Conservation (phyloP, 2,329 filamentous ascomycete species). For the Pseudogymnoascus sp. region DNA sequence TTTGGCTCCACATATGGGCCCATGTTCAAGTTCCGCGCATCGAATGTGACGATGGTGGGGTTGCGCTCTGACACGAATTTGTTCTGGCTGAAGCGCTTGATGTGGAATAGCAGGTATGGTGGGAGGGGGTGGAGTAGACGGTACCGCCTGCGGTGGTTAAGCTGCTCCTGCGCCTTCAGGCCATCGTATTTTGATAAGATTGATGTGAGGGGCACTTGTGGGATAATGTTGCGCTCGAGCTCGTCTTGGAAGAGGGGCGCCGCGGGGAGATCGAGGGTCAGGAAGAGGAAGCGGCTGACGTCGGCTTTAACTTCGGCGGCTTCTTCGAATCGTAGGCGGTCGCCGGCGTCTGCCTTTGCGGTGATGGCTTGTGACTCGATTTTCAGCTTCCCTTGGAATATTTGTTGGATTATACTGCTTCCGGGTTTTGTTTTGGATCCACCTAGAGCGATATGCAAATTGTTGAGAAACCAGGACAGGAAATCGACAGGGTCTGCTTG, state of each 20-base stretch:
- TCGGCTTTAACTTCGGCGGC: constrained; percentile 72
- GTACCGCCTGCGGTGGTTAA: constrained; percentile 81
- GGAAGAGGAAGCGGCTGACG: constrained; percentile 72
- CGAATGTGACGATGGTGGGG: constrained; percentile 96
- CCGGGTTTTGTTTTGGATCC: constrained; percentile 80
- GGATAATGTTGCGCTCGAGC: constrained; percentile 90
- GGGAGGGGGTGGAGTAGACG: constrained; percentile 83
- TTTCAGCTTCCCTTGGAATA: constrained; percentile 87
- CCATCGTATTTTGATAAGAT: constrained; percentile 93
- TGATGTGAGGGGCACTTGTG: constrained; percentile 72
- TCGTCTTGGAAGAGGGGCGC: constrained; percentile 95
- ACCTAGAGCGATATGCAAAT: constrained; percentile 82
- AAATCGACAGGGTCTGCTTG: constrained; percentile 97
- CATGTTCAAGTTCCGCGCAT: constrained; percentile 76
- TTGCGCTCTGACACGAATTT: constrained; percentile 96
- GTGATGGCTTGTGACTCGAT: constrained; percentile 93
- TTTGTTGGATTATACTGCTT: constrained; percentile 78
- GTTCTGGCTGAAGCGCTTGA: constrained; percentile 94
- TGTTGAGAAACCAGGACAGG: constrained; percentile 94
- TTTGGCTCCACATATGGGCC: constrained; percentile 86
- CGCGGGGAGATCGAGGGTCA: constrained; percentile 85
- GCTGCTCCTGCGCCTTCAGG: constrained; percentile 73
- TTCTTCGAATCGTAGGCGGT: constrained; percentile 87
- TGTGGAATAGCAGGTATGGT: constrained; percentile 84
- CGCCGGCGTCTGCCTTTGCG: constrained; percentile 75